These are phyloP conservation scores for Hydrangea macrophylla DNA, from an alignment of 148 eudicot species.

Conservation along the genomic window DNA sequence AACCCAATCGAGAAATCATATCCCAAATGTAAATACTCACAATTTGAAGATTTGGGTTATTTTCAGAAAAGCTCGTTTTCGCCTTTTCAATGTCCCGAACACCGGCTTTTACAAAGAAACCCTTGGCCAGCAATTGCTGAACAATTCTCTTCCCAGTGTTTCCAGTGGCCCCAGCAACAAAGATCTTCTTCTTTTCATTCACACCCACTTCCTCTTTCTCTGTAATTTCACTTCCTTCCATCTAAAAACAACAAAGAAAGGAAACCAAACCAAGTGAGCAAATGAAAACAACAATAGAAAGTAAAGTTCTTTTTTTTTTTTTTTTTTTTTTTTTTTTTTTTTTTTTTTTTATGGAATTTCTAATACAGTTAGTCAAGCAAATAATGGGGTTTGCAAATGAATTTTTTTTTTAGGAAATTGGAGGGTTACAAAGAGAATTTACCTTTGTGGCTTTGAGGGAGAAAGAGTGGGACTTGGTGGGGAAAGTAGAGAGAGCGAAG, in stretches of 20 bases:
- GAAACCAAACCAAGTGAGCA: slow-evolving; percentile 2
- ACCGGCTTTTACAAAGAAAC: slow-evolving; percentile 91
- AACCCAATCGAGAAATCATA: background rate
- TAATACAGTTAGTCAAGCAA: no score
- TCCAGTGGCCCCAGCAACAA: slow-evolving; percentile 98
- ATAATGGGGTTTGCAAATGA: background rate
- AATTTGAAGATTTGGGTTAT: slow-evolving; percentile 64
- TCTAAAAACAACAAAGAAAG: slow-evolving; percentile 30
- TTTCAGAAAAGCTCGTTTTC: slow-evolving; percentile 42
- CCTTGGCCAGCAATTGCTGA: slow-evolving; percentile 78
- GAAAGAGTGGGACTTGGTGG: slow-evolving; percentile 17
- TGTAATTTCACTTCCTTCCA: slow-evolving; percentile 57
- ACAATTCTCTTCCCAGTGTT: slow-evolving; percentile 89
- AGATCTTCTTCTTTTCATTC: slow-evolving; percentile 56
- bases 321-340: slow-evolving; percentile 39
- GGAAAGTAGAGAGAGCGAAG: slow-evolving; percentile 8
- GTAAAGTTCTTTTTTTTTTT: slow-evolving; percentile 25
- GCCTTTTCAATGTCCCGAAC: slow-evolving; percentile 82
- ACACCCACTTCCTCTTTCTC: slow-evolving; percentile 28
- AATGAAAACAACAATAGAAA: background rate
- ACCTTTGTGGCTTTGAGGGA: slow-evolving; percentile 35
- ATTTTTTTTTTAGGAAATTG: no score
- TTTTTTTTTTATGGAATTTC: no score
- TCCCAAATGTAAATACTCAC: slow-evolving; percentile 38
- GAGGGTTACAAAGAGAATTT: background rate